Conservation (phyloP, 164 flowering plant genomes). For the Houttuynia cordata region DNA sequence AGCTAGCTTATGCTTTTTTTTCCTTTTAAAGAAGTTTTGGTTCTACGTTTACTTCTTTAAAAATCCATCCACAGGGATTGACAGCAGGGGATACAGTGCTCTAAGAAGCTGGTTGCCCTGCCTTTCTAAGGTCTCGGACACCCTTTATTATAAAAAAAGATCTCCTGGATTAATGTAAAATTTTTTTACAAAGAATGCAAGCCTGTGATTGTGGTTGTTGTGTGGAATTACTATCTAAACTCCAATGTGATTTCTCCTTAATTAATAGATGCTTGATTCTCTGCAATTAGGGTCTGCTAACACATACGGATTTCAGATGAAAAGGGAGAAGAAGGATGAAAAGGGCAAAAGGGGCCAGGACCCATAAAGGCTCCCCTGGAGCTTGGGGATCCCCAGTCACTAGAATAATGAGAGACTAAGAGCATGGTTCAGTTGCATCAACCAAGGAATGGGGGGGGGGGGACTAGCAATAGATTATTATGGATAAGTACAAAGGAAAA, state of each 20-base stretch:
- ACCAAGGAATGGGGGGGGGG: slow-evolving; percentile 5
- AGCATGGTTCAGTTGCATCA: slow-evolving; percentile 6
- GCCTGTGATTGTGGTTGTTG: neutral
- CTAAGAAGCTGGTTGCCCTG: too few species aligned
- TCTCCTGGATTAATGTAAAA: too few species aligned
- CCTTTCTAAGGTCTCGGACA: too few species aligned
- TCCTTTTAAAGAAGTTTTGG: neutral
- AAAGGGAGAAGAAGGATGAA: neutral
- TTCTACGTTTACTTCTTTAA: too few species aligned
- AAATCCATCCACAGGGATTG: too few species aligned
- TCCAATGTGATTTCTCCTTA: neutral
- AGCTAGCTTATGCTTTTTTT: neutral
- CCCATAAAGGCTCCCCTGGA: slow-evolving; percentile 1
- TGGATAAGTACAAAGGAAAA: neutral
- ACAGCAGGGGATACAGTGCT: too few species aligned
- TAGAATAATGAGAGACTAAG: neutral
- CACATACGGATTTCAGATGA: neutral
- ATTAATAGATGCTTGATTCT: neutral
- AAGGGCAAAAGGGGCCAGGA: neutral
- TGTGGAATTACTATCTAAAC: too few species aligned
- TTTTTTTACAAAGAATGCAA: too few species aligned
- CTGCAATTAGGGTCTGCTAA: neutral
- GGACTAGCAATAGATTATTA: neutral
- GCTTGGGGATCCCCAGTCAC: slow-evolving; percentile 6
- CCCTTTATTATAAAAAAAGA: too few species aligned